Conservation (phyloP, 352 stramenopile species). For the Phytophthora ohioensis region DNA sequence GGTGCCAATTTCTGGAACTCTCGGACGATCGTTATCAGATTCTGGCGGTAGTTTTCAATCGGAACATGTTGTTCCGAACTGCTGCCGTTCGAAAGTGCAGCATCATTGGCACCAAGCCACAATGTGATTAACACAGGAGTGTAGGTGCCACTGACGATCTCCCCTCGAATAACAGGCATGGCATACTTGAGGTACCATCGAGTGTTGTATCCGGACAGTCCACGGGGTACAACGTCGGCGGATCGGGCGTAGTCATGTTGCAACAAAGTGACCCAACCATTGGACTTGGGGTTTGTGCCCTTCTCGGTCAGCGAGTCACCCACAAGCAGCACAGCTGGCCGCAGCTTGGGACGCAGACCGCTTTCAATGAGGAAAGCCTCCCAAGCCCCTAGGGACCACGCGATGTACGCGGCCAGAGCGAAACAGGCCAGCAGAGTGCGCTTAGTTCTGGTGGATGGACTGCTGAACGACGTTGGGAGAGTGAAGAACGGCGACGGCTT, state of each 20-base stretch:
- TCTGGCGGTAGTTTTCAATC: slow-evolving; percentile 54
- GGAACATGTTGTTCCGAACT: slow-evolving; percentile 53
- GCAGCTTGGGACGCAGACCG: slow-evolving; percentile 30
- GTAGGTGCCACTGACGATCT: slow-evolving; percentile 42
- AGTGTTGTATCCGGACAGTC: slow-evolving; percentile 53
- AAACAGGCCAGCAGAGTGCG: slow-evolving; percentile 17
- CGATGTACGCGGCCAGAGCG: slow-evolving; percentile 29
- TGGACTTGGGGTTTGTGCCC: slow-evolving; percentile 34
- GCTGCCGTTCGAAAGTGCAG: slow-evolving; percentile 40
- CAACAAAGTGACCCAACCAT: slow-evolving; percentile 51
- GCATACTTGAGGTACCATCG: slow-evolving; percentile 51
- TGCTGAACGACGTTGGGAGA: slow-evolving; percentile 3
- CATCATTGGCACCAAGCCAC: slow-evolving; percentile 77
- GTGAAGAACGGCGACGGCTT: slow-evolving; percentile 14
- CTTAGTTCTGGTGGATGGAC: slow-evolving; percentile 17
- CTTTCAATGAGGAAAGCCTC: slow-evolving; percentile 27
- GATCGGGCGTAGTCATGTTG: slow-evolving; percentile 49
- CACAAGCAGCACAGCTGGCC: slow-evolving; percentile 27
- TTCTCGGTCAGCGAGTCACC: slow-evolving; percentile 62
- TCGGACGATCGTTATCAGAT: slow-evolving; percentile 47
- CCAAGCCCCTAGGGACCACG: slow-evolving; percentile 34
- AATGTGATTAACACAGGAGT: slow-evolving; percentile 54
- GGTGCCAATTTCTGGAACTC: slow-evolving; percentile 29
- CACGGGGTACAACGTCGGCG: slow-evolving; percentile 51
- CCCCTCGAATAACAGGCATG: slow-evolving; percentile 49